These are phyloP conservation scores for Trichosporon sp. DNA, from an alignment of 1,284 basidiomycete genomes.

Conservation along the genomic window DNA sequence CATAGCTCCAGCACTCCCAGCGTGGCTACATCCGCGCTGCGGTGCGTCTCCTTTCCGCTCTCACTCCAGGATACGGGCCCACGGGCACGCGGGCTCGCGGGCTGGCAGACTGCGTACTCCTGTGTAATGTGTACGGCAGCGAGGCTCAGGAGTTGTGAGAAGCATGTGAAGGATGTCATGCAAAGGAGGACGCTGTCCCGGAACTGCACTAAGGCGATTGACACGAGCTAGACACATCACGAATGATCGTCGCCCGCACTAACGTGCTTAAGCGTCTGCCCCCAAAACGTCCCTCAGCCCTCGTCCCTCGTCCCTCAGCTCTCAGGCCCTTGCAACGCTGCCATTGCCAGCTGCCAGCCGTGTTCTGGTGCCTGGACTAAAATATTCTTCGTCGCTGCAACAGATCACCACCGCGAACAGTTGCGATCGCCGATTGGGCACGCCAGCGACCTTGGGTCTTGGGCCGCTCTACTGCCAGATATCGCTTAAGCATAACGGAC, in stretches of 20 bases:
- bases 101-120: neutral
- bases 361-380: neutral
- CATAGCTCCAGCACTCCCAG: neutral
- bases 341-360: neutral
- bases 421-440: neutral
- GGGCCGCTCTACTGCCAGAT: neutral
- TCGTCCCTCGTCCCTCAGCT: neutral
- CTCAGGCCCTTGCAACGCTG: neutral
- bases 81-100: neutral
- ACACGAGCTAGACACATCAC: constrained; percentile 2
- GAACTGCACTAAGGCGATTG: neutral
- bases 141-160: neutral
- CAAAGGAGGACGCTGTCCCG: neutral
- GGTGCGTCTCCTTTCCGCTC: neutral
- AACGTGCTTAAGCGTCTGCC: neutral
- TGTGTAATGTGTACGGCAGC: neutral
- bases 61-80: neutral
- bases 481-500: neutral
- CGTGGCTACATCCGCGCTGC: neutral
- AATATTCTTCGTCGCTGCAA: neutral
- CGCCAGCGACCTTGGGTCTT: neutral
- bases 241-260: constrained; percentile 1
- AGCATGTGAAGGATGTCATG: neutral
- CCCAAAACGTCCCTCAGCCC: neutral
- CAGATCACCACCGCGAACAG: neutral